Evolutionary conservation across 1,284 basidiomycete genomes (phyloP).

Genomic region (Ceratobasidium papillatum): DNA sequence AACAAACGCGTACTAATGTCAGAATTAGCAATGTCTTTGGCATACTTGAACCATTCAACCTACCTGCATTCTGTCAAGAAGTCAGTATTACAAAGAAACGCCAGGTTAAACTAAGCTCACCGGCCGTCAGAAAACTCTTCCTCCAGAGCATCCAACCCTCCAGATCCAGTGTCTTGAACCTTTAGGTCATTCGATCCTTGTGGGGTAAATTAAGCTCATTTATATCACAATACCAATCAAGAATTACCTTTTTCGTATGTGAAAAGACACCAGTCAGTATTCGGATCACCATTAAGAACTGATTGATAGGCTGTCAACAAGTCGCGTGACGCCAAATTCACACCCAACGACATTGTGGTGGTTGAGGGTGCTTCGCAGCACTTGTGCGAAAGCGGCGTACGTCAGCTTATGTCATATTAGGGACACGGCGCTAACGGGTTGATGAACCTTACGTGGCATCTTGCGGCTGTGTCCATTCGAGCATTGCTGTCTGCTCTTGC

Average conservation of each 20-base stretch:
- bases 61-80: background rate
- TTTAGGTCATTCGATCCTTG: constrained; percentile 87
- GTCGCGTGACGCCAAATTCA: constrained; percentile 76
- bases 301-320: constrained; percentile 82
- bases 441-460: constrained; percentile 28
- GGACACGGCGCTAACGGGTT: background rate
- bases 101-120: constrained; percentile 55
- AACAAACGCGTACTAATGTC: constrained; percentile 94
- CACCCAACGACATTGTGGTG: constrained; percentile 71
- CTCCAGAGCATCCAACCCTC: constrained; percentile 88
- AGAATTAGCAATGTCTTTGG: constrained; percentile 50
- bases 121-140: constrained; percentile 95
- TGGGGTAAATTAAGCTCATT: background rate
- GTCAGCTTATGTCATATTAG: constrained; percentile 16
- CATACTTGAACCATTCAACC: background rate
- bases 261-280: constrained; percentile 87
- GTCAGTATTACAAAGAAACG: background rate
- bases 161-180: constrained; percentile 83
- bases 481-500: background rate
- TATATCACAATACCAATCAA: background rate
- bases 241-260: constrained; percentile 70
- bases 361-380: constrained; percentile 34
- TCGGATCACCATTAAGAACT: constrained; percentile 72
- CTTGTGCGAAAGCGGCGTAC: background rate
- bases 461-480: constrained; percentile 21